Conservation (phyloP, 495 filamentous ascomycete species). For the Daldinia concentrica region DNA sequence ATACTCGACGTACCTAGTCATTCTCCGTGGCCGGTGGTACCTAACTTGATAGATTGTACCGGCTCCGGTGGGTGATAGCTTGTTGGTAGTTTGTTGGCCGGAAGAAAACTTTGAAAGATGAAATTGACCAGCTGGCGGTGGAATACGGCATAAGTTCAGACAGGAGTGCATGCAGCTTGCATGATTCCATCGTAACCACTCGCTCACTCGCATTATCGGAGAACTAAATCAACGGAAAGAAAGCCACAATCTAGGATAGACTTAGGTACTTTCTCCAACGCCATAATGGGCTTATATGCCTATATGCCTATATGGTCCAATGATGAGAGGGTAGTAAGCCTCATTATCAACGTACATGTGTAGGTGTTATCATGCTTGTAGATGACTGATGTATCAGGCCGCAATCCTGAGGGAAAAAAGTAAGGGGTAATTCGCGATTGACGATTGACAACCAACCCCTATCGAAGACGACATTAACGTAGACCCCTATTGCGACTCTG, state of each 20-base stretch:
- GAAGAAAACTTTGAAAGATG: slow-evolving; percentile 9
- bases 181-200: slow-evolving; percentile 36
- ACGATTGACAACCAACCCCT: slow-evolving; percentile 3
- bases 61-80: slow-evolving; percentile 5
- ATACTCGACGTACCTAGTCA: slow-evolving; percentile 2
- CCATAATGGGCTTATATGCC: neutral
- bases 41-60: slow-evolving; percentile 14
- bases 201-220: slow-evolving; percentile 24
- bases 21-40: slow-evolving; percentile 24
- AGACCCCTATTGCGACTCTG: slow-evolving; percentile 21
- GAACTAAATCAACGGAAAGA: slow-evolving; percentile 21
- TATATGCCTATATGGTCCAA: neutral
- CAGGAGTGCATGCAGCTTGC: slow-evolving; percentile 44
- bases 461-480: slow-evolving; percentile 13
- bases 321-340: neutral
- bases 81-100: slow-evolving; percentile 3
- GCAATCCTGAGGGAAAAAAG: slow-evolving; percentile 8
- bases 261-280: neutral
- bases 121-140: slow-evolving; percentile 25
- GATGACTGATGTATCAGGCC: slow-evolving; percentile 14
- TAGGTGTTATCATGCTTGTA: neutral
- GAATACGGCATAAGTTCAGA: slow-evolving; percentile 33
- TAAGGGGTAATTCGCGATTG: neutral
- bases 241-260: slow-evolving; percentile 35
- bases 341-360: neutral